Evolutionary conservation across 768 basidiomycete species (phyloP).

Genomic region (Harrya chromipes): DNA sequence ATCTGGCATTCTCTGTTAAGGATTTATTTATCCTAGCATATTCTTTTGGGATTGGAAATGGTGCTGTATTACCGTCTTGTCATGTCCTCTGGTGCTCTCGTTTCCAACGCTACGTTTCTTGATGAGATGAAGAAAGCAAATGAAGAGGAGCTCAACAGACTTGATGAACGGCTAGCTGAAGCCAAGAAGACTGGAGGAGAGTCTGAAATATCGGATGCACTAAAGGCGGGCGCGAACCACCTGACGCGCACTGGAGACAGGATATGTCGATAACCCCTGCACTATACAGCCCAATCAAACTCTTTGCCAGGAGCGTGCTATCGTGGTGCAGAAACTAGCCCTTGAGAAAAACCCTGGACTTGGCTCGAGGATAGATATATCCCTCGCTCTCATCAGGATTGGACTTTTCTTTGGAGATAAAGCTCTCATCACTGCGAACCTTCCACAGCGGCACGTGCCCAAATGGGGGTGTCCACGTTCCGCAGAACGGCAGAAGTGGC

Average conservation of each 20-base stretch:
- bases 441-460: no score
- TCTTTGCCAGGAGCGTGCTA: conserved; percentile 63
- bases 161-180: conserved; percentile 79
- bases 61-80: conserved; percentile 73
- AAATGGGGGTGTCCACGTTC: no score
- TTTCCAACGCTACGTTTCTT: conserved; percentile 36
- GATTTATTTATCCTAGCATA: conserved; percentile 1
- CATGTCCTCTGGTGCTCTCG: conserved; percentile 45
- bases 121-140: conserved; percentile 51
- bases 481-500: no score
- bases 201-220: conserved; percentile 85
- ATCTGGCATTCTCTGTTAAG: not conserved
- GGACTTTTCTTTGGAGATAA: conserved; percentile 89
- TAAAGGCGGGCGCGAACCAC: conserved; percentile 82
- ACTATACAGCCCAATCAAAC: not conserved
- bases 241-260: conserved; percentile 87
- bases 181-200: conserved; percentile 92
- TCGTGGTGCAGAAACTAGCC: conserved; percentile 79
- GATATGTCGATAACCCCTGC: conserved; percentile 25
- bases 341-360: conserved; percentile 90
- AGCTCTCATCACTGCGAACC: conserved; percentile 62
- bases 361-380: conserved; percentile 91
- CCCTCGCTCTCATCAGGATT: conserved; percentile 82
- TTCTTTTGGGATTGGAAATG: conserved; percentile 59
- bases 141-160: conserved; percentile 60